Conservation (phyloP, 2,329 filamentous ascomycete species). For the Colletotrichum shisoi region DNA sequence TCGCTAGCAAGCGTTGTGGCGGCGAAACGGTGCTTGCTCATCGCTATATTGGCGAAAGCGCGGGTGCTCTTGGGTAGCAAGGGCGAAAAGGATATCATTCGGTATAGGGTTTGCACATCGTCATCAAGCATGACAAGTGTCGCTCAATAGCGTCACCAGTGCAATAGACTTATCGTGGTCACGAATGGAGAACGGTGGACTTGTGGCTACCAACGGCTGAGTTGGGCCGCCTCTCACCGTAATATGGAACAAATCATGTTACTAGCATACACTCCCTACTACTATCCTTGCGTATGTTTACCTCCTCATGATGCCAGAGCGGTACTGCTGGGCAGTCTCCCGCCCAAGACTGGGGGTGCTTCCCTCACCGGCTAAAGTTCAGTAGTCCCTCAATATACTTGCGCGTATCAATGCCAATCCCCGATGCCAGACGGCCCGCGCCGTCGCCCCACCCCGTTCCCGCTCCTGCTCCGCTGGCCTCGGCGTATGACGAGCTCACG, state of each 20-base stretch:
- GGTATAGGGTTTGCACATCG: neutral
- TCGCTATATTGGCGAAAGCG: neutral
- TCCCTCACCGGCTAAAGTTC: constrained; percentile 61
- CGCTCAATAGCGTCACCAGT: neutral
- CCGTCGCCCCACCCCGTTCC: constrained; percentile 60
- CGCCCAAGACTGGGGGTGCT: neutral
- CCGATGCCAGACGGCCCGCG: constrained; percentile 70
- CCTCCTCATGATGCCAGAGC: neutral
- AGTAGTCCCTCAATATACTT: constrained; percentile 77
- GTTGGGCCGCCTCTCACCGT: neutral
- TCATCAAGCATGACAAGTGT: neutral
- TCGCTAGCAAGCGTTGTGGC: neutral
- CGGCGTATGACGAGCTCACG: constrained; percentile 47
- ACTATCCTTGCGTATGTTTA: too few relatives aligned
- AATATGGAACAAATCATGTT: neutral
- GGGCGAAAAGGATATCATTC: neutral
- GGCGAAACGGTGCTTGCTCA: neutral
- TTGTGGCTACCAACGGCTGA: neutral
- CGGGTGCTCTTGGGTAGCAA: too few relatives aligned
- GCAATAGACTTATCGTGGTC: neutral
- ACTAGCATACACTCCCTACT: neutral
- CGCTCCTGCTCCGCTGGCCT: constrained; percentile 50
- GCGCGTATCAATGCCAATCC: constrained; percentile 79
- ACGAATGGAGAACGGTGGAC: neutral
- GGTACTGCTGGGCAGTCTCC: neutral